A percentile compares a stretch with the other conserved stretches of the same genome.
These are phyloP conservation scores for Arabis hirsuta DNA, from an alignment of 345 rosid species.

Conservation along the genomic window DNA sequence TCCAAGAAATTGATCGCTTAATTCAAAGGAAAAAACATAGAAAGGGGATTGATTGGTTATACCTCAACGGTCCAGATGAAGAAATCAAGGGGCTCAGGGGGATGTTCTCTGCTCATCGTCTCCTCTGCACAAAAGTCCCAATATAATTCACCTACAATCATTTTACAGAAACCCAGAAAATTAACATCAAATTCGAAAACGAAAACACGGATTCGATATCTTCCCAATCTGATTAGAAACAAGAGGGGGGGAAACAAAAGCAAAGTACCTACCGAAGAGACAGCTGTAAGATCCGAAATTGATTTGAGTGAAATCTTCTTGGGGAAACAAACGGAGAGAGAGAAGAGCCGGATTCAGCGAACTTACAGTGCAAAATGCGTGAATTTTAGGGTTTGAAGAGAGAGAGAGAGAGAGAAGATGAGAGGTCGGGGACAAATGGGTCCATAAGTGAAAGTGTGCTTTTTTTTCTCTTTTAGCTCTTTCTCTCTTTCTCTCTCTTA, in stretches of 20 bases:
- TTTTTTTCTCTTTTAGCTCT: neutral
- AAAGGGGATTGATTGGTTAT: neutral
- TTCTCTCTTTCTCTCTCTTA: neutral
- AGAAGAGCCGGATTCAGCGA: conserved; percentile 22
- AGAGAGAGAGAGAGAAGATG: conserved; percentile 25
- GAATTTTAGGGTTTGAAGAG: conserved; percentile 38
- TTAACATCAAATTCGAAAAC: conserved; percentile 10
- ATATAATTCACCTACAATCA: conserved; percentile 29
- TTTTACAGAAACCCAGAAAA: conserved; percentile 3
- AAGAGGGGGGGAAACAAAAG: neutral
- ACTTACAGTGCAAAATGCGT: conserved; percentile 42
- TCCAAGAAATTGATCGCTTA: neutral
- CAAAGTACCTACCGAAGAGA: conserved; percentile 41
- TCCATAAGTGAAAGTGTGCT: conserved; percentile 32
- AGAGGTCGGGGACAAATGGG: conserved; percentile 38
- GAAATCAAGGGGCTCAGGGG: conserved; percentile 99
- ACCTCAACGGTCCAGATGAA: conserved; percentile 99
- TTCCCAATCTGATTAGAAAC: neutral
- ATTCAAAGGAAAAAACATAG: neutral
- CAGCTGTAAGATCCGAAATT: conserved; percentile 53
- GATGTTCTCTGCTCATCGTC: conserved; percentile 75
- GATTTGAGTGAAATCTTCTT: conserved; percentile 39
- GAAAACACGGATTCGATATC: neutral
- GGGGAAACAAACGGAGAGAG: conserved; percentile 38
- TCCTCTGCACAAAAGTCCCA: conserved; percentile 36